These are phyloP conservation scores for Pestalotiopsis sp. DNA, from an alignment of 2,329 filamentous ascomycete species.

Conservation along the genomic window DNA sequence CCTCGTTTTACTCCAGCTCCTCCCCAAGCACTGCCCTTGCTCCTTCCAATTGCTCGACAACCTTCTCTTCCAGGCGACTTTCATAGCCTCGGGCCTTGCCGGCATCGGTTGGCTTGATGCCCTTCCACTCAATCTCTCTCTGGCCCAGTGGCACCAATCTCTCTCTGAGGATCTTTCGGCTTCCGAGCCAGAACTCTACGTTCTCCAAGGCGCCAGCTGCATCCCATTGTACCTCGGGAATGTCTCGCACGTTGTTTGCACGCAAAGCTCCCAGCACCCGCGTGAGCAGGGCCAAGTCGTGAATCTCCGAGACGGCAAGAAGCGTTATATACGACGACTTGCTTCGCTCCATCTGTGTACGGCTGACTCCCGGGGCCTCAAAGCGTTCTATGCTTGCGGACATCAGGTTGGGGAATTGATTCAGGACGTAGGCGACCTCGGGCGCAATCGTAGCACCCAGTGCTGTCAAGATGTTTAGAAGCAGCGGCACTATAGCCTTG, in stretches of 20 bases:
- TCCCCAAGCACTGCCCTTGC: conserved; percentile 59
- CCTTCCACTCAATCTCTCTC: conserved; percentile 69
- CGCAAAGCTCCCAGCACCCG: conserved; percentile 71
- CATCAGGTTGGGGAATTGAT: conserved; percentile 84
- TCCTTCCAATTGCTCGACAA: conserved; percentile 69
- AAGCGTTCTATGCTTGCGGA: conserved; percentile 73
- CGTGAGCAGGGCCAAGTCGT: conserved; percentile 77
- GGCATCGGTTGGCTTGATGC: conserved; percentile 32
- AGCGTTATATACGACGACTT: conserved; percentile 65
- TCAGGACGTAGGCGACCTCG: conserved; percentile 85
- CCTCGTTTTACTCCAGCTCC: conserved; percentile 42
- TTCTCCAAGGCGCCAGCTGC: conserved; percentile 74
- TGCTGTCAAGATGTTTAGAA: conserved; percentile 83
- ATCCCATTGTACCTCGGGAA: conserved; percentile 78
- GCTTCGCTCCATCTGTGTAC: conserved; percentile 53
- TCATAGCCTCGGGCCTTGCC: conserved; percentile 50
- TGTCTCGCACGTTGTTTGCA: conserved; percentile 68
- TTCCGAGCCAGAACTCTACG: conserved; percentile 78
- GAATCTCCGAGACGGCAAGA: conserved; percentile 74
- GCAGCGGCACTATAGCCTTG: conserved; percentile 82
- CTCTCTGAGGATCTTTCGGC: conserved; percentile 69
- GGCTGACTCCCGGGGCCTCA: conserved; percentile 60
- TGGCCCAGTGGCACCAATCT: conserved; percentile 74
- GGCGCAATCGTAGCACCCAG: conserved; percentile 81
- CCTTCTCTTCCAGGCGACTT: conserved; percentile 75